Conservation (phyloP, 2,329 filamentous ascomycete species). For the Xylariaceae sp. region DNA sequence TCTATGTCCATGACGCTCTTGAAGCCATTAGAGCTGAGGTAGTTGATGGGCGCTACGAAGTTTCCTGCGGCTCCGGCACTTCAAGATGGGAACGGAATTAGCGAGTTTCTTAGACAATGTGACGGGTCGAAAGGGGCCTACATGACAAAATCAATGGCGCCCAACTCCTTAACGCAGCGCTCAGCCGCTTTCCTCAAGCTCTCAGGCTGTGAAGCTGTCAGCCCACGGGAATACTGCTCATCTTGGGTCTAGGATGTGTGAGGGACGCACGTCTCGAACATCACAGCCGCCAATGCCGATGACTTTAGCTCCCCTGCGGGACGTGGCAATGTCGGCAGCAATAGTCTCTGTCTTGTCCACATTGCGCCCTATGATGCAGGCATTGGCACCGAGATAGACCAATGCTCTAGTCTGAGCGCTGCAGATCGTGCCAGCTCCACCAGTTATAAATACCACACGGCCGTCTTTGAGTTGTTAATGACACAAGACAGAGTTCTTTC, state of each 20-base stretch:
- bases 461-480: slow-evolving; percentile 53
- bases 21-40: slow-evolving; percentile 85
- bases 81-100: slow-evolving; percentile 9
- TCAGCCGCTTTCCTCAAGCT: slow-evolving; percentile 72
- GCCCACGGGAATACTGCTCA: no score
- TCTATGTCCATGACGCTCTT: slow-evolving; percentile 96
- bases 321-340: slow-evolving; percentile 79
- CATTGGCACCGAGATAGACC: slow-evolving; percentile 86
- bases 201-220: slow-evolving; percentile 45
- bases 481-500: neutral
- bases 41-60: slow-evolving; percentile 82
- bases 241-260: no score
- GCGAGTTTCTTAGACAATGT: neutral
- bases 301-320: slow-evolving; percentile 75
- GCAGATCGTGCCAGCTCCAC: slow-evolving; percentile 90
- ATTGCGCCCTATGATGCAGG: slow-evolving; percentile 90
- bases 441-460: slow-evolving; percentile 93
- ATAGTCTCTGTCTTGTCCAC: slow-evolving; percentile 79
- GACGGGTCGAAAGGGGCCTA: slow-evolving; percentile 40
- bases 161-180: slow-evolving; percentile 76
- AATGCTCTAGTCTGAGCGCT: slow-evolving; percentile 89
- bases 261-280: slow-evolving; percentile 63
- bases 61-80: slow-evolving; percentile 95
- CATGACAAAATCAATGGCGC: slow-evolving; percentile 90
- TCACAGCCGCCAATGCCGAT: slow-evolving; percentile 79